These are phyloP conservation scores for Mycogone perniciosa DNA, from an alignment of 2,329 filamentous ascomycete species.

Conservation along the genomic window DNA sequence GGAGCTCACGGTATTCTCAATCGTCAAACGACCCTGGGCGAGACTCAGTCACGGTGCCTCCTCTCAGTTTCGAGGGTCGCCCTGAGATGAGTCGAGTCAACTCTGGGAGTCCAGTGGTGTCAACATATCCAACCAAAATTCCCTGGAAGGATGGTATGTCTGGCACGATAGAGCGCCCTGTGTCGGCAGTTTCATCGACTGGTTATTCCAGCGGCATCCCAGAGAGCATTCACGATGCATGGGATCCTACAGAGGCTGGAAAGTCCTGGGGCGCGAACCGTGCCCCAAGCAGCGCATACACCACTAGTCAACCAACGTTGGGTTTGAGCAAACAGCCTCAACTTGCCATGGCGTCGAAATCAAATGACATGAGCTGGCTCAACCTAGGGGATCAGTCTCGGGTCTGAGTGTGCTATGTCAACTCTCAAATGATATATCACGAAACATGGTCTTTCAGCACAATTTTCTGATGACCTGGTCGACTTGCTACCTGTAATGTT, in stretches of 20 bases:
- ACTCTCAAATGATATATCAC: slow-evolving; percentile 9
- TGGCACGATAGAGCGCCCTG: slow-evolving; percentile 53
- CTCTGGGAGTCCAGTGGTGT: slow-evolving; percentile 63
- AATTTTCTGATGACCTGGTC: slow-evolving; percentile 14
- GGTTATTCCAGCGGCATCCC: slow-evolving; percentile 61
- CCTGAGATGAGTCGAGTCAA: slow-evolving; percentile 59
- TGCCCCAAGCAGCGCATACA: slow-evolving; percentile 48
- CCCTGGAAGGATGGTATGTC: slow-evolving; percentile 52
- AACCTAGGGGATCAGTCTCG: slow-evolving; percentile 53
- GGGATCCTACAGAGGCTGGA: slow-evolving; percentile 42
- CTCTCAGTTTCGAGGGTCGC: slow-evolving; percentile 58
- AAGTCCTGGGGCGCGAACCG: slow-evolving; percentile 46
- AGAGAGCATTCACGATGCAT: slow-evolving; percentile 53
- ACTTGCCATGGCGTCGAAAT: slow-evolving; percentile 42
- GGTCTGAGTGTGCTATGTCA: slow-evolving; percentile 14
- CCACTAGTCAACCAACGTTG: slow-evolving; percentile 31
- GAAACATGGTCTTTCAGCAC: slow-evolving; percentile 12
- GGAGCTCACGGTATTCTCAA: slow-evolving; percentile 50
- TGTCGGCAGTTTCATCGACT: slow-evolving; percentile 40
- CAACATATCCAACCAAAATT: slow-evolving; percentile 48
- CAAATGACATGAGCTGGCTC: slow-evolving; percentile 73
- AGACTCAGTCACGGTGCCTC: slow-evolving; percentile 64
- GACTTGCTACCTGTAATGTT: slow-evolving; percentile 14
- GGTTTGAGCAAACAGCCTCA: slow-evolving; percentile 44
- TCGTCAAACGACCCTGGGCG: slow-evolving; percentile 40